phyloP scores from a whole-genome alignment of 1,139 yeast genomes.

The Spathaspora sp. region DNA sequence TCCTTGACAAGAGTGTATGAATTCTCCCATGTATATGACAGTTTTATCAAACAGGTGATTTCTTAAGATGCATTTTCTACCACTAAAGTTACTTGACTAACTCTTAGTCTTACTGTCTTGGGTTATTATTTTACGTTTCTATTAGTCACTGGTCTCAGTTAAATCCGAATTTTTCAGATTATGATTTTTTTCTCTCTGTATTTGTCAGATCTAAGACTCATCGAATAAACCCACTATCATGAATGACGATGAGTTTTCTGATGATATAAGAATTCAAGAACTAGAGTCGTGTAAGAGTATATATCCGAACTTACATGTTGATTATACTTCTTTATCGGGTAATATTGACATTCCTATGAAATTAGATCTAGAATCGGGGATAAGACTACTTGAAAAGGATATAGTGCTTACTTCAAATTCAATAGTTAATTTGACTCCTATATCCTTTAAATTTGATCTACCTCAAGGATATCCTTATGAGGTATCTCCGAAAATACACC shows the following conservation, averaged over 20 bases:
- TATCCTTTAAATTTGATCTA: conserved; percentile 26
- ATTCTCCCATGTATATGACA: too few relatives aligned
- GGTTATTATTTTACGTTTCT: too few relatives aligned
- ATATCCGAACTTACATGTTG: conserved; percentile 40
- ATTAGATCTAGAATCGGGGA: conserved; percentile 14
- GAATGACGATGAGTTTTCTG: neutral
- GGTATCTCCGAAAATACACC: conserved; percentile 27
- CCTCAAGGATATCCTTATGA: conserved; percentile 28
- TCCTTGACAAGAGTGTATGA: too few relatives aligned
- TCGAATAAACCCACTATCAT: neutral
- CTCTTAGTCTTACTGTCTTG: too few relatives aligned
- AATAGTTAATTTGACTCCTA: conserved; percentile 26
- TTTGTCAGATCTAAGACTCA: too few relatives aligned
- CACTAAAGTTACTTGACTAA: too few relatives aligned
- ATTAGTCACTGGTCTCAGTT: too few relatives aligned
- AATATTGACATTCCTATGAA: conserved; percentile 26
- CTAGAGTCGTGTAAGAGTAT: conserved; percentile 48
- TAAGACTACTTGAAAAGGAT: neutral
- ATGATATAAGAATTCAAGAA: conserved; percentile 36
- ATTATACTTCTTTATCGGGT: conserved; percentile 18
- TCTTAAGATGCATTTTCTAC: too few relatives aligned
- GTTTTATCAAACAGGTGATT: too few relatives aligned
- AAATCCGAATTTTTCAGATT: too few relatives aligned
- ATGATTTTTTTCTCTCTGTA: too few relatives aligned
- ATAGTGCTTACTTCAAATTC: conserved; percentile 3